These are phyloP conservation scores for Xylariaceae sp. DNA, from an alignment of 2,329 filamentous ascomycete species.

Conservation along the genomic window DNA sequence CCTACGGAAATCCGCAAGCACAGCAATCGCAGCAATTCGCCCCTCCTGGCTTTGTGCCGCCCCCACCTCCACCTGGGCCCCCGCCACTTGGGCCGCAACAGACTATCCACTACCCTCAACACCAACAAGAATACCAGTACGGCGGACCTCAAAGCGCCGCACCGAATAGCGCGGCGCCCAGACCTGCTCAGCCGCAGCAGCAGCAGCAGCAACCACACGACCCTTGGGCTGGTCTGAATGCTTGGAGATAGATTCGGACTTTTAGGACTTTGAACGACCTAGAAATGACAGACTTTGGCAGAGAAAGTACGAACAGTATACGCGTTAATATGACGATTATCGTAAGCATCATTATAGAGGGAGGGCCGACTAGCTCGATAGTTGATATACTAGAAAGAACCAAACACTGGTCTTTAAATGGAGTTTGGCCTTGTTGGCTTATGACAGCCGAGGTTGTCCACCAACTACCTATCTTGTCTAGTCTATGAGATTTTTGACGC, in stretches of 20 bases:
- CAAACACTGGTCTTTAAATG: conserved; percentile 2
- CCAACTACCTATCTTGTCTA: not conserved
- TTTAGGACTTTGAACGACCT: not conserved
- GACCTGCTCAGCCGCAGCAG: conserved; percentile 47
- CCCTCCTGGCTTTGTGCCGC: conserved; percentile 66
- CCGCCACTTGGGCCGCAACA: conserved; percentile 68
- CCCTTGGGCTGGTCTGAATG: conserved; percentile 60
- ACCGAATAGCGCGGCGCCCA: conserved; percentile 38
- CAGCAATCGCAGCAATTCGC: conserved; percentile 54
- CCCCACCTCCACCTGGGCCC: conserved; percentile 68
- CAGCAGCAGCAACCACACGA: conserved; percentile 53
- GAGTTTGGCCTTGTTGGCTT: not conserved
- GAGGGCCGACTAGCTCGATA: not conserved
- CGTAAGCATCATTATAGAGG: conserved; percentile 13
- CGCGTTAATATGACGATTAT: conserved; percentile 7
- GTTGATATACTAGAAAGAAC: conserved; percentile 13
- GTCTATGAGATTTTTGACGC: too few relatives aligned
- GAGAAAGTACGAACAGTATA: not conserved
- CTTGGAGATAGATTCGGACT: conserved; percentile 54
- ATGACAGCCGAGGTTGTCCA: not conserved
- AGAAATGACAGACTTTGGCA: not conserved
- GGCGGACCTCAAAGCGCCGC: conserved; percentile 28
- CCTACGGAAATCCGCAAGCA: conserved; percentile 54
- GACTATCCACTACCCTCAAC: conserved; percentile 60
- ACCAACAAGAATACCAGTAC: conserved; percentile 41